Conservation (phyloP, 78 protist species). For the Polysphondylium violaceum region DNA sequence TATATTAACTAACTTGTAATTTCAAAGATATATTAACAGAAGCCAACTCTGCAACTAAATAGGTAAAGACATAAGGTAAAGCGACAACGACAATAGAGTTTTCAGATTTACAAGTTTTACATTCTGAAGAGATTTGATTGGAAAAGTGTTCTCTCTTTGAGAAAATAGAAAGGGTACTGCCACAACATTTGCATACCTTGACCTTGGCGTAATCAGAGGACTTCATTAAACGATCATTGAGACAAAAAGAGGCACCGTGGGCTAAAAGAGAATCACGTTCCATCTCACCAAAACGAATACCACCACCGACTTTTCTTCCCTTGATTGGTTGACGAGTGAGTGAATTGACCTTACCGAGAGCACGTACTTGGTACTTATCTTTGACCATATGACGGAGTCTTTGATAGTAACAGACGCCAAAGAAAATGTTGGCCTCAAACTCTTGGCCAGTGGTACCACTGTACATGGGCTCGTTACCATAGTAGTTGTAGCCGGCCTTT, state of each 20-base stretch:
- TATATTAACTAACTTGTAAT: slow-evolving; percentile 38
- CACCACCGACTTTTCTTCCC: slow-evolving; percentile 87
- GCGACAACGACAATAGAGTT: slow-evolving; percentile 18
- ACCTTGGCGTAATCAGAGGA: slow-evolving; percentile 87
- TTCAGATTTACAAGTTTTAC: slow-evolving; percentile 64
- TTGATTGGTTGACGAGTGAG: slow-evolving; percentile 98
- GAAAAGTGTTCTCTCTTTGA: not conserved
- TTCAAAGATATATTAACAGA: slow-evolving; percentile 89
- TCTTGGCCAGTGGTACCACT: slow-evolving; percentile 93
- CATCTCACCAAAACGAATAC: slow-evolving; percentile 99
- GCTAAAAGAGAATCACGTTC: slow-evolving; percentile 98
- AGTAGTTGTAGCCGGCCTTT: slow-evolving; percentile 94
- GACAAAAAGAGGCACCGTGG: slow-evolving; percentile 95
- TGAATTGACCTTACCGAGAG: slow-evolving; percentile 93
- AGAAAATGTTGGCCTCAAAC: slow-evolving; percentile 94
- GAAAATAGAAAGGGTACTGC: slow-evolving; percentile 75
- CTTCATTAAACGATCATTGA: slow-evolving; percentile 96
- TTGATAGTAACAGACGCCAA: slow-evolving; percentile 98
- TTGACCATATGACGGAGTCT: slow-evolving; percentile 99
- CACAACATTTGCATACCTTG: slow-evolving; percentile 88
- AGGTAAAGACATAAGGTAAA: slow-evolving; percentile 94
- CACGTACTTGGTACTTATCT: slow-evolving; percentile 99
- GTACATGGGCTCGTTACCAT: slow-evolving; percentile 95
- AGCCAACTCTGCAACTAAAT: slow-evolving; percentile 92
- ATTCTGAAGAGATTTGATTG: not conserved